Evolutionary conservation across 192 early-diverging fungal species (phyloP), one percentile per base, ranked within the genome.

Genomic region (Coemansia sp.): DNA sequence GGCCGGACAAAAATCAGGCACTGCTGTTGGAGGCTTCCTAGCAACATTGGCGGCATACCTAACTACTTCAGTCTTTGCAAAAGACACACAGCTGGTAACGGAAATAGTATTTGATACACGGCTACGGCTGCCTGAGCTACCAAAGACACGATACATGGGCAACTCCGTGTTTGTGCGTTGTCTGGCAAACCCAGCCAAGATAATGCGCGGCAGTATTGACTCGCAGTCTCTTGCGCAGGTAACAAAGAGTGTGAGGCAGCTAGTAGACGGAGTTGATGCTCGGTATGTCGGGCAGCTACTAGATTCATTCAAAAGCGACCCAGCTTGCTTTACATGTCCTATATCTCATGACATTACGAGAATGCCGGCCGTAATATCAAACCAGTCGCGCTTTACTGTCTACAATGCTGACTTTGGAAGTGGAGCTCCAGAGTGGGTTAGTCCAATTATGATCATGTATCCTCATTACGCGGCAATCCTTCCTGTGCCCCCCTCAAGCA

Each of bases 321-420:
- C 42, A 39, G 26, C 39, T 34, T 51, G 17, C 18, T 46, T 35
- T 25, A 29, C 26, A 27, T 21, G 38, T 1, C 13, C 53, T 5
- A 25, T 55, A 8, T 37, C 41, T 2, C 33, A 15, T 10, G 9
- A 22, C 18, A 30, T 30, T 9, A 26, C 25, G 13, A 27, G 14
- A 43, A 41, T 31, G 30, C 30, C 30, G 13, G 39, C 39, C 5
- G 30, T 55, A 27, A 18, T 55, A 8, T 43, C 39, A 3, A 40
- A 42, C 19, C 51, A 53, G 51, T 40, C 51, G n/a, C 31, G 42
- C 11, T 63, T 33, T 40, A 40, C 15, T 19, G 18, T 33, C 26
- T 49, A 54, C 31, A 17, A 26, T 15, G 36, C 40, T 3, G 48
- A 63, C 40, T 63, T 55, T 63, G 61, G 61, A 18, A 32, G 29